Evolutionary conservation across 2,329 filamentous ascomycete genomes (phyloP), one percentile per base, ranked within the genome.

Genomic region (Fusarium austroafricanum): DNA sequence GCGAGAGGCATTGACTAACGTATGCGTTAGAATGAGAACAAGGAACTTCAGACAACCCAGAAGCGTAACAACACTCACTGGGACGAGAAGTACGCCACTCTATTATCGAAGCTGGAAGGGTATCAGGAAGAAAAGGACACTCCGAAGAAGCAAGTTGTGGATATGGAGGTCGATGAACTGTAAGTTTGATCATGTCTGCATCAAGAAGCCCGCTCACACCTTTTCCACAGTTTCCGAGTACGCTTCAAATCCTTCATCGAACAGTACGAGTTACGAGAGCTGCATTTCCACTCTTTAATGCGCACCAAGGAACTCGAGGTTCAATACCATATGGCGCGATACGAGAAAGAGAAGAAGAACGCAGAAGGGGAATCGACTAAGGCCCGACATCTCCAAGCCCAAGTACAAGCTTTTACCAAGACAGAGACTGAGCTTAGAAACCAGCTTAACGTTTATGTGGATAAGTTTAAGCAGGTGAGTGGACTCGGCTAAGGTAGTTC

Each of bases 391-490:
- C 85, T 99, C 52, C 97, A 96, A 72, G 86, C 89, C 35, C 96
- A 99, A 80, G 94, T 98, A 23, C 93, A 94, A 71, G 96, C 94
- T 3, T 97, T 98, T 78, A 96, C 94, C 35, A 96, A 97, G 80
- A 98, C 95, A 11, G 96, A 99, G 81, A 91, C 92, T 17, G 95
- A 98, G 79, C 86, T 99, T 55, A 86, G 96, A 62, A 96, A 93
- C 74, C 96, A 99, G 80, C 89, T 99, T 73, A 98, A 97, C 78
- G 95, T 97, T 73, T 99, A 99, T 75, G 95, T 97, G 26, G 96
- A 99, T 78, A 99, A 98, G 82, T 98, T 98, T 82, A 98, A 98
- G 84, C 96, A 99, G 92, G 95, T 97, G 88, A 80, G 87, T 79
- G 55, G 55, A 53, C 14, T 49, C 55, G 35, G 45, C 14, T 43